Conservation (phyloP, 257 asterid species). For the Solanum dulcamara region DNA sequence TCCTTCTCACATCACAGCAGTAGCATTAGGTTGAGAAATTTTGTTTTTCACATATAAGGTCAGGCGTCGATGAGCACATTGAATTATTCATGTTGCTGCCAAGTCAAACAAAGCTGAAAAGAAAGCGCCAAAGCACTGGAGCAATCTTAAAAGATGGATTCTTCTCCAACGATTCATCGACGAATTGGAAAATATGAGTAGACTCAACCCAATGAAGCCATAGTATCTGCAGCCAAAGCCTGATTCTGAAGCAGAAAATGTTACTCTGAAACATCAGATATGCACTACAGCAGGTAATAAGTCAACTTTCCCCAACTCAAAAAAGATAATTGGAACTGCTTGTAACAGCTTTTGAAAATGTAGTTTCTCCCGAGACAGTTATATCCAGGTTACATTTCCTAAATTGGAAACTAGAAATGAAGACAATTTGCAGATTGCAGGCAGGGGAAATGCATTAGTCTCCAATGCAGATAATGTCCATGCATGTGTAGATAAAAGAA, state of each 20-base stretch:
- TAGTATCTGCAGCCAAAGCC: slow-evolving; percentile 29
- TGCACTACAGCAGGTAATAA: slow-evolving; percentile 74
- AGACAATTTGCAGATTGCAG: neutral
- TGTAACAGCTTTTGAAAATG: slow-evolving; percentile 76
- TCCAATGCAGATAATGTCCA: neutral
- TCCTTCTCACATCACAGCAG: neutral
- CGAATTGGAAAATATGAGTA: slow-evolving; percentile 65
- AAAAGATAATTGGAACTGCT: slow-evolving; percentile 69
- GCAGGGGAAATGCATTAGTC: neutral
- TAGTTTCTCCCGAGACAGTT: no score
- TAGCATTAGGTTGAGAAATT: no score
- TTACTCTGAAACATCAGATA: slow-evolving; percentile 46
- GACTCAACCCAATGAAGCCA: slow-evolving; percentile 49
- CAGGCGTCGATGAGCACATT: no score
- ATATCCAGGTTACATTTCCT: no score
- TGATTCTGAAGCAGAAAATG: slow-evolving; percentile 49
- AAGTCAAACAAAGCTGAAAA: slow-evolving; percentile 43
- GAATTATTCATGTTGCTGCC: no score
- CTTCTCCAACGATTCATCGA: slow-evolving; percentile 69
- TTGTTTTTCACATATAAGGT: no score
- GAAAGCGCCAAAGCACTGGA: slow-evolving; percentile 78
- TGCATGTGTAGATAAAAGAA: neutral
- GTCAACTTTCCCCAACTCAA: slow-evolving; percentile 77
- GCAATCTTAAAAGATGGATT: slow-evolving; percentile 86
- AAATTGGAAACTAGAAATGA: no score